Base-by-base conservation (phyloP, 352 stramenopile genomes). In the Pythium aphanidermatum region DNA sequence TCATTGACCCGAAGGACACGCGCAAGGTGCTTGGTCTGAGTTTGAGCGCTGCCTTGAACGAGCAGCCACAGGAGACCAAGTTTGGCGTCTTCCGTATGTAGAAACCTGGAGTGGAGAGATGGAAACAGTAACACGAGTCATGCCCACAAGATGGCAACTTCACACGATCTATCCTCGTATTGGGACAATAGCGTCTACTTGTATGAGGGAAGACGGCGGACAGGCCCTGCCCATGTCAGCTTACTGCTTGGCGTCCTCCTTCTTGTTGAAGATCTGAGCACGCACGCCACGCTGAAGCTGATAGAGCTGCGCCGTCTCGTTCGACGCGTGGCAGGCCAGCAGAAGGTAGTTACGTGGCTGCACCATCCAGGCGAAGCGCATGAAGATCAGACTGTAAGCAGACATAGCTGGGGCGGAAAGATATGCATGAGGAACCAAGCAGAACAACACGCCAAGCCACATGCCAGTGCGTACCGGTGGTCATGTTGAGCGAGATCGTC, bases 71-170 rank as follows among this genome's bases (percentile, higher is more conserved):
- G 57, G 67, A 84, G 44, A 98, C 86, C 44, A 95, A 95, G 49
- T 98, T 98, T 74, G 95, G 95, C 39, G 89, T 98, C 13, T 98
- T 98, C 63, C 74, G 95, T 58, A 98, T 97, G 90, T 98, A 89
- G 47, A 50, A 24, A 25, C 20, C 14, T 43, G 10, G 11, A 4
- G 32, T 44, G 14, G 44, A 33, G 28, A 33, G 9, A 33, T 9
- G 28, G 14, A 33, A 33, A 13, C 28, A 14, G 14, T 33, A 9
- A 33, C 28, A 33, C 28, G 28, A n/a, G n/a, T n/a, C n/a, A n/a
- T n/a, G n/a, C n/a, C n/a, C n/a, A n/a, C n/a, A n/a, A n/a, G n/a
- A n/a, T n/a, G n/a, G n/a, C n/a, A n/a, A n/a, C n/a, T n/a, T n/a
- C n/a, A n/a, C n/a, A n/a, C n/a, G n/a, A n/a, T n/a, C n/a, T n/a